Base-by-base conservation (phyloP, 176 grass and related monocot species). In the Saccharum officinarum region DNA sequence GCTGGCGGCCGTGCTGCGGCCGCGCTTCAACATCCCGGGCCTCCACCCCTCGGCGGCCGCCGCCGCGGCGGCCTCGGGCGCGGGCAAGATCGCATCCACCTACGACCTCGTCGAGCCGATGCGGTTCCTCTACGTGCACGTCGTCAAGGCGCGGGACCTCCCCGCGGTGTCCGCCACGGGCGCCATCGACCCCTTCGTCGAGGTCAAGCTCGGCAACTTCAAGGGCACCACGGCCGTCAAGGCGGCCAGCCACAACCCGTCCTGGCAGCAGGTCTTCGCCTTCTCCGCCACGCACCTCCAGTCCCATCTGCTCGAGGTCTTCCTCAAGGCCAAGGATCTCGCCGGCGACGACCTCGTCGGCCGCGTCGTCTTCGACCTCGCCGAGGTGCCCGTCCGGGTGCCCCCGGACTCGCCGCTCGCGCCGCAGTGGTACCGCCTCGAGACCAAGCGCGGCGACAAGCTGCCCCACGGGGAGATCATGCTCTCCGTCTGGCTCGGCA, bases 171-270 rank as follows among this genome's bases (percentile, higher is more conserved):
- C 94, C 76, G 55, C 94, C 59, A 61, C 95, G 3, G 95, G 95
- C 30, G 49, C 89, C 77, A 89, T 98, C 22, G 95, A 98, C 68
- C 85, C 95, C 41, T 95, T 85, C 84, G 95, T 93, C 17, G 93
- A 98, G 93, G 89, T 98, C 76, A 95, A 95, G 89, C 89, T 98
- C 5, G 95, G 95, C 23, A 98, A 98, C 86, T 98, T 93, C 89
- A 95, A 89, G 76, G 95, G 93, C 54, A 87, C 62, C 39, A 98
- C 95, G 0, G 0, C 88, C 55, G 71, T 90, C 6, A 47, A 57
- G 36, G 74, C 67, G 26, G 87, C 83, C 83, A 72, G 63, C 83
- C 89, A 92, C 76, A 85, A 78, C 80, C 93, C 95, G 0, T 1
- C 87, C 0, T 98, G 93, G 93, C 20, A 89, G 39, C 93, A 95